phyloP scores from a whole-genome alignment of 2,329 filamentous ascomycete species.

The Colletotrichum sp. region DNA sequence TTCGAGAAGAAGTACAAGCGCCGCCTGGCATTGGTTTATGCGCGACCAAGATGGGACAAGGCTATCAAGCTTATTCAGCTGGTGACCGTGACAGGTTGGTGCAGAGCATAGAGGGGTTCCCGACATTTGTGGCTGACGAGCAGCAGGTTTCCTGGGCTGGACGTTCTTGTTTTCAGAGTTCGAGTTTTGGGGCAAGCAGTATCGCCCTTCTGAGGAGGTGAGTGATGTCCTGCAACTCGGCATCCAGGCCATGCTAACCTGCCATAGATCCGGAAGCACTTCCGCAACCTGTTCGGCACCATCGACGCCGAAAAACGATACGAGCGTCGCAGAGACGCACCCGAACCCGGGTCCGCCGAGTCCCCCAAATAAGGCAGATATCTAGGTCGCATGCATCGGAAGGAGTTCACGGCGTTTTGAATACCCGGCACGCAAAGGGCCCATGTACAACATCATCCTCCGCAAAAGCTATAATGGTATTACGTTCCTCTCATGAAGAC shows the following conservation, averaged over 20 bases:
- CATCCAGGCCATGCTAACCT: not conserved
- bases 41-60: constrained; percentile 69
- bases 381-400: not conserved
- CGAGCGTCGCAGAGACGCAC: constrained; percentile 44
- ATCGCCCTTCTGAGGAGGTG: constrained; percentile 47
- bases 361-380: constrained; percentile 14
- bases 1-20: constrained; percentile 82
- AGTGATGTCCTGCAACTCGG: too few species aligned
- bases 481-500: not conserved
- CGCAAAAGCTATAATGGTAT: constrained; percentile 18
- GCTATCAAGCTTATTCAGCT: constrained; percentile 70
- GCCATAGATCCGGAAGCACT: constrained; percentile 38
- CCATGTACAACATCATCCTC: constrained; percentile 32
- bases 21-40: constrained; percentile 65
- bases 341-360: constrained; percentile 30
- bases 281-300: constrained; percentile 43
- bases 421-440: constrained; percentile 14
- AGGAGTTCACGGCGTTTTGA: constrained; percentile 21
- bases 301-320: constrained; percentile 47
- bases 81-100: constrained; percentile 60
- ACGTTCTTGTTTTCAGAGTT: constrained; percentile 48
- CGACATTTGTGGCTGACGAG: constrained; percentile 10
- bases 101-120: not conserved
- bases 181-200: constrained; percentile 47
- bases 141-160: constrained; percentile 40